These are phyloP conservation scores for Colletotrichum sp. DNA, from an alignment of 2,329 filamentous ascomycete genomes.

Conservation along the genomic window DNA sequence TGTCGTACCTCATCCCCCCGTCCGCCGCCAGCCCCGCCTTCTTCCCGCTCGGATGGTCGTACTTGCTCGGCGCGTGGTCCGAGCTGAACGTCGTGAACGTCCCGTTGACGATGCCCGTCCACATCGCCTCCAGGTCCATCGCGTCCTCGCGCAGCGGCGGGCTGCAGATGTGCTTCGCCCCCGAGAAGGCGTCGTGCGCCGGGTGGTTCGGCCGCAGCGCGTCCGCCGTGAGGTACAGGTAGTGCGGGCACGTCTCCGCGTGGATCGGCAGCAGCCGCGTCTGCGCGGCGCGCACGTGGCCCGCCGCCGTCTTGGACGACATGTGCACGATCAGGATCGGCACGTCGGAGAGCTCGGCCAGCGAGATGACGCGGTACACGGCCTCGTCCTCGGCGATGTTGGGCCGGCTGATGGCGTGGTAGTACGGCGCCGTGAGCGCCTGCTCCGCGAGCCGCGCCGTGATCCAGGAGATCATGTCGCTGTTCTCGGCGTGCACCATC, in stretches of 20 bases:
- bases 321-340: constrained; percentile 62
- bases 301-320: constrained; percentile 49
- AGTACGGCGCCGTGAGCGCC: constrained; percentile 53
- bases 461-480: constrained; percentile 59
- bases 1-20: constrained; percentile 47
- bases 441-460: constrained; percentile 55
- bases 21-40: constrained; percentile 42
- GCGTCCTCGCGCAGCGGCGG: constrained; percentile 52
- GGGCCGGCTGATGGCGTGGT: constrained; percentile 54
- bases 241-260: constrained; percentile 62
- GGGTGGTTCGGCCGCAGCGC: constrained; percentile 37
- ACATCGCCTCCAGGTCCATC: constrained; percentile 55
- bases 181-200: constrained; percentile 56
- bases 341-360: constrained; percentile 53
- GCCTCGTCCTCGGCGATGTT: constrained; percentile 56
- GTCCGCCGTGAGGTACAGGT: constrained; percentile 57
- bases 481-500: constrained; percentile 62
- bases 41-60: constrained; percentile 52
- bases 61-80: constrained; percentile 54
- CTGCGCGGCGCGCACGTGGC: constrained; percentile 49
- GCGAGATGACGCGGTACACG: constrained; percentile 55
- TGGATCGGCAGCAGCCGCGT: constrained; percentile 51
- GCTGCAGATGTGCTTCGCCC: constrained; percentile 60
- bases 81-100: constrained; percentile 58
- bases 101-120: constrained; percentile 53